Conservation (phyloP, 2,329 filamentous ascomycete species). For the Cercospora janseana region DNA sequence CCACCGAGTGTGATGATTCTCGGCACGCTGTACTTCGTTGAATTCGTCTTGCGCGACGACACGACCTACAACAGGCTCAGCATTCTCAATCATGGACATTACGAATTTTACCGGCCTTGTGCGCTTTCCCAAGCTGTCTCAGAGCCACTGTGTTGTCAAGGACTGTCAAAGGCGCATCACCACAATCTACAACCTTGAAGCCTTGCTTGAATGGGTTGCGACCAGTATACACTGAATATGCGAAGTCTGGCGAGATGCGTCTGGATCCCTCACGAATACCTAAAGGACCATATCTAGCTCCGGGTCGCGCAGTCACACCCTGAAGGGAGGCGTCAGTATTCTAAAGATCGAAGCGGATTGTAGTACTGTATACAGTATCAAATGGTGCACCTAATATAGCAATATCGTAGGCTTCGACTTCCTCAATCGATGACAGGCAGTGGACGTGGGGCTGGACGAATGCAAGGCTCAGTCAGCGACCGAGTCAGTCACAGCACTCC, state of each 20-base stretch:
- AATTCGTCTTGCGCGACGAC: constrained; percentile 39
- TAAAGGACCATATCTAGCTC: constrained; percentile 53
- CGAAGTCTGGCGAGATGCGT: constrained; percentile 44
- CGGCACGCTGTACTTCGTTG: constrained; percentile 46
- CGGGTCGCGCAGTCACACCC: constrained; percentile 53
- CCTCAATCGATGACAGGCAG: constrained; percentile 41
- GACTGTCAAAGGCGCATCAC: constrained; percentile 51
- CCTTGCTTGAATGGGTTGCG: constrained; percentile 41
- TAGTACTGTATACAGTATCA: constrained; percentile 47
- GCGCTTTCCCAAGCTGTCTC: constrained; percentile 53
- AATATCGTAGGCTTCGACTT: constrained; percentile 49
- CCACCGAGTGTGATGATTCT: constrained; percentile 56
- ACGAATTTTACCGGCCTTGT: constrained; percentile 53
- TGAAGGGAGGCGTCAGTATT: constrained; percentile 20
- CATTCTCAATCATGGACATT: no score
- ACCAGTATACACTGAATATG: constrained; percentile 53
- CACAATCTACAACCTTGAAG: constrained; percentile 56
- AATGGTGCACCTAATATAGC: constrained; percentile 52
- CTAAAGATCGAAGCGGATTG: not conserved
- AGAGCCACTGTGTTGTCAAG: constrained; percentile 55
- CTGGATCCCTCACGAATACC: constrained; percentile 27
- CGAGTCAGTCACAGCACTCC: not conserved
- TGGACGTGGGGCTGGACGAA: constrained; percentile 44
- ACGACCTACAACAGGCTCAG: not conserved
- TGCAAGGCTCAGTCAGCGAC: not conserved